Evolutionary conservation across 768 basidiomycete genomes (phyloP).

Genomic region (Porphyrellus cyaneotinctus): DNA sequence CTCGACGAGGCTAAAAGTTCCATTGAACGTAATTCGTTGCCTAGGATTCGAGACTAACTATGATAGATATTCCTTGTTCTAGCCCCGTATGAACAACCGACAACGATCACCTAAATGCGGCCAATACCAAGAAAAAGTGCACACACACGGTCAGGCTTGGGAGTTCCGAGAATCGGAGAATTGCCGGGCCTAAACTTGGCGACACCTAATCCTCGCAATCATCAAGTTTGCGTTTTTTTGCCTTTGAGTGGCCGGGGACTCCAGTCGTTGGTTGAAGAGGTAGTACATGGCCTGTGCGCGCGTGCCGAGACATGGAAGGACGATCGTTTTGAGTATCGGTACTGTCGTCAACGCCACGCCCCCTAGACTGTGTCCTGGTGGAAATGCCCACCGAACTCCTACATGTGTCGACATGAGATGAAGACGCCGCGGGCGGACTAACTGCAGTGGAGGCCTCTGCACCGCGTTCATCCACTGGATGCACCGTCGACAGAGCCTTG

Average conservation of each 20-base stretch:
- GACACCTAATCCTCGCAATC: constrained; percentile 6
- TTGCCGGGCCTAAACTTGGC: neutral
- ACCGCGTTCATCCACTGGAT: neutral
- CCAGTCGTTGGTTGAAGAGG: neutral
- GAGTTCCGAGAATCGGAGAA: neutral
- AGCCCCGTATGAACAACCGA: neutral
- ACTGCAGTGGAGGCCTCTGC: neutral
- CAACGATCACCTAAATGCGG: neutral
- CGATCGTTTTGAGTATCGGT: neutral
- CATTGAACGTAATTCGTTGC: neutral
- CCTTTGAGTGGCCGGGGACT: constrained; percentile 1
- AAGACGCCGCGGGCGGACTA: neutral
- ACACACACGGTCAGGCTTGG: too few relatives aligned
- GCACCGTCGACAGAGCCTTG: too few relatives aligned
- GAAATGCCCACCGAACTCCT: neutral
- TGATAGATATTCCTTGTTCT: constrained; percentile 1
- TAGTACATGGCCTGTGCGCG: too few relatives aligned
- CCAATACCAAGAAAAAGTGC: neutral
- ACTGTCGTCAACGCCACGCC: neutral
- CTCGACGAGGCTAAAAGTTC: constrained; percentile 5
- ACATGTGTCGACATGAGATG: neutral
- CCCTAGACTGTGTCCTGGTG: neutral
- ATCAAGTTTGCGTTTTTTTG: constrained; percentile 25
- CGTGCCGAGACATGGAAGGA: neutral
- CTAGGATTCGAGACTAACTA: neutral